These are phyloP conservation scores for Passiflora organensis DNA, from an alignment of 345 rosid species.

Conservation along the genomic window DNA sequence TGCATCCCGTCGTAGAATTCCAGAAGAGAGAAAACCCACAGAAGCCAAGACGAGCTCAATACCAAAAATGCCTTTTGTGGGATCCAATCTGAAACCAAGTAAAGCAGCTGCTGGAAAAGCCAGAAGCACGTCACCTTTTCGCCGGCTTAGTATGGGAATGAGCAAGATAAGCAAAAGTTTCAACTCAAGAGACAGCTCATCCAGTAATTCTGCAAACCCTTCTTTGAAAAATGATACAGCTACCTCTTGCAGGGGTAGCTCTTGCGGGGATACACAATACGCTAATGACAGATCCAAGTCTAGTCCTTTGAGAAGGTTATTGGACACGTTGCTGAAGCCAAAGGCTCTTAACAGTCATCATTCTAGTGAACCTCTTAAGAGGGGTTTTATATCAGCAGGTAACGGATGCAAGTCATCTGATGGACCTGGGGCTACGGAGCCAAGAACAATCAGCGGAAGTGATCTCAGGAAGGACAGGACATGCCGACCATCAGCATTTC, in stretches of 20 bases:
- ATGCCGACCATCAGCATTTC: constrained; percentile 40
- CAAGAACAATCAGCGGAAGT: constrained; percentile 26
- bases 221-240: constrained; percentile 34
- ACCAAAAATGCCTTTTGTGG: constrained; percentile 20
- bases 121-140: constrained; percentile 76
- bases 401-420: constrained; percentile 20
- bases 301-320: constrained; percentile 81
- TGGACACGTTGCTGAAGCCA: constrained; percentile 70
- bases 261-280: constrained; percentile 25
- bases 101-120: constrained; percentile 44
- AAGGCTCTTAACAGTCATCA: constrained; percentile 36
- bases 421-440: constrained; percentile 15
- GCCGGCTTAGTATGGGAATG: constrained; percentile 50
- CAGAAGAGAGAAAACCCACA: constrained; percentile 27
- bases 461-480: constrained; percentile 34
- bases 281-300: constrained; percentile 50
- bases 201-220: constrained; percentile 35
- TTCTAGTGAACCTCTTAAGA: constrained; percentile 39
- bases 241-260: constrained; percentile 29
- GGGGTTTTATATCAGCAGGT: constrained; percentile 27
- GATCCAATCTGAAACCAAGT: constrained; percentile 25
- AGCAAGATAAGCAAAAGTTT: constrained; percentile 53
- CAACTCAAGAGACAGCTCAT: constrained; percentile 36
- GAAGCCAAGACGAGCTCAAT: not conserved
- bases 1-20: constrained; percentile 28